Conservation (phyloP, 371 early-diverging fungal species). For the Apophysomyces variabilis region DNA sequence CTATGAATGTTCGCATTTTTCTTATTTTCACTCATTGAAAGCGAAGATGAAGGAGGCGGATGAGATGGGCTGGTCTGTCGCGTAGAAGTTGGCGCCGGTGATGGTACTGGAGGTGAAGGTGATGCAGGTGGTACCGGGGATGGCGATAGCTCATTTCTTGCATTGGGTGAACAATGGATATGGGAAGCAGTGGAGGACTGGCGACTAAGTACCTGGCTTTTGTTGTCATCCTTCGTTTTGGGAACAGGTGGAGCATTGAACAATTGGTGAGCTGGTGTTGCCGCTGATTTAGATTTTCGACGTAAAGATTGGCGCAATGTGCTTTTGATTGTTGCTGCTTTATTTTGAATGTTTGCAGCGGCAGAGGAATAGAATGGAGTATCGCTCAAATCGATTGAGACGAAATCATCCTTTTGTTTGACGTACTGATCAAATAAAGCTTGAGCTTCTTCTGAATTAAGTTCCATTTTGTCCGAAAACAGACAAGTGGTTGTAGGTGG, state of each 20-base stretch:
- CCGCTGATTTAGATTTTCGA: constrained; percentile 22
- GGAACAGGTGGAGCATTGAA: constrained; percentile 18
- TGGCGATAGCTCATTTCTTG: constrained; percentile 14
- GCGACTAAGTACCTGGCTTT: neutral
- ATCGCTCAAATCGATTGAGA: constrained; percentile 21
- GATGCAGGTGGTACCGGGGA: neutral
- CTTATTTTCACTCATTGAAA: neutral
- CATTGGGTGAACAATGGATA: constrained; percentile 1
- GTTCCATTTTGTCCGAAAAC: constrained; percentile 51
- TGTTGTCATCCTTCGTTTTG: constrained; percentile 7
- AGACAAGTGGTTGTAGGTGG: constrained; percentile 36
- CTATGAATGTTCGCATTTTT: neutral
- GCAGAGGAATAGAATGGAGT: constrained; percentile 10
- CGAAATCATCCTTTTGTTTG: constrained; percentile 18
- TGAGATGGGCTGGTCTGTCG: too few species aligned
- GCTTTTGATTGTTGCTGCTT: constrained; percentile 35
- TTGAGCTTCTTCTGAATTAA: constrained; percentile 38
- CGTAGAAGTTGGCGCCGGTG: constrained; percentile 7
- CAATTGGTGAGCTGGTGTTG: constrained; percentile 13
- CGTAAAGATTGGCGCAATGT: constrained; percentile 41
- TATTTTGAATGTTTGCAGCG: constrained; percentile 25
- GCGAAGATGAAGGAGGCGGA: too few species aligned
- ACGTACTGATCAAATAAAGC: constrained; percentile 36
- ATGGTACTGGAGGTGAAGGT: neutral
- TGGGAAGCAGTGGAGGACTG: constrained; percentile 13